phyloP scores from a whole-genome alignment of 495 filamentous ascomycete genomes.

The Thermochaetoides thermophila region DNA sequence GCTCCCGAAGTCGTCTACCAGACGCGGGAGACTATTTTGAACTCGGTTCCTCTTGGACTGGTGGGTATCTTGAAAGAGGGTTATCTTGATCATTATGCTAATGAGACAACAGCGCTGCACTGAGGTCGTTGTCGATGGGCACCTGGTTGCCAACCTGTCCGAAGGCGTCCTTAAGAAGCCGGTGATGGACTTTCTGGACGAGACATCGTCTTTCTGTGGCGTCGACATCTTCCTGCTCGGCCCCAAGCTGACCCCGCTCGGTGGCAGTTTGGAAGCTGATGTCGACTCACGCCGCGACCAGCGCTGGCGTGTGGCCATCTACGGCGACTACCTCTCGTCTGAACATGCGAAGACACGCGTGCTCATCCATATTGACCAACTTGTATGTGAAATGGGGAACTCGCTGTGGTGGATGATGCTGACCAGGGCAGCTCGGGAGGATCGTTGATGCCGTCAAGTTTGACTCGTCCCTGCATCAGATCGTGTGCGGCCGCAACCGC shows the following conservation, averaged over 20 bases:
- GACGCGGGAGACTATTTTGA: constrained; percentile 71
- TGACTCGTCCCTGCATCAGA: constrained; percentile 73
- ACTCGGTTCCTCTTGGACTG: constrained; percentile 73
- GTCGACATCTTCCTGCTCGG: constrained; percentile 92
- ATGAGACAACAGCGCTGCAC: constrained; percentile 58
- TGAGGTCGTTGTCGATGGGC: constrained; percentile 79
- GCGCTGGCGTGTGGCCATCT: constrained; percentile 80
- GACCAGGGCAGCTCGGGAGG: constrained; percentile 55
- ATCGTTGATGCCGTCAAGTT: constrained; percentile 68
- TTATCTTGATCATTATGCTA: constrained; percentile 2
- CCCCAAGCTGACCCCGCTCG: constrained; percentile 56
- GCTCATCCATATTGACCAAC: constrained; percentile 91
- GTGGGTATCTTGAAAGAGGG: constrained; percentile 34
- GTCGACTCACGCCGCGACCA: constrained; percentile 45
- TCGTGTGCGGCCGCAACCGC: constrained; percentile 78
- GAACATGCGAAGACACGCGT: constrained; percentile 95
- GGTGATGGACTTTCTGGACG: constrained; percentile 73
- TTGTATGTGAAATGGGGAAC: constrained; percentile 42
- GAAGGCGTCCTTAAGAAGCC: constrained; percentile 44
- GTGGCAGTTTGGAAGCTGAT: constrained; percentile 44
- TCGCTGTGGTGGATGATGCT: constrained; percentile 5
- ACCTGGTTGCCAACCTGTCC: constrained; percentile 66
- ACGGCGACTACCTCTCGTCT: constrained; percentile 84
- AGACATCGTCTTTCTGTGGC: constrained; percentile 68
- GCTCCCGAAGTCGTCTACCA: constrained; percentile 69